Evolutionary conservation across 768 basidiomycete genomes (phyloP).

Genomic region (Phylloporus sp.): DNA sequence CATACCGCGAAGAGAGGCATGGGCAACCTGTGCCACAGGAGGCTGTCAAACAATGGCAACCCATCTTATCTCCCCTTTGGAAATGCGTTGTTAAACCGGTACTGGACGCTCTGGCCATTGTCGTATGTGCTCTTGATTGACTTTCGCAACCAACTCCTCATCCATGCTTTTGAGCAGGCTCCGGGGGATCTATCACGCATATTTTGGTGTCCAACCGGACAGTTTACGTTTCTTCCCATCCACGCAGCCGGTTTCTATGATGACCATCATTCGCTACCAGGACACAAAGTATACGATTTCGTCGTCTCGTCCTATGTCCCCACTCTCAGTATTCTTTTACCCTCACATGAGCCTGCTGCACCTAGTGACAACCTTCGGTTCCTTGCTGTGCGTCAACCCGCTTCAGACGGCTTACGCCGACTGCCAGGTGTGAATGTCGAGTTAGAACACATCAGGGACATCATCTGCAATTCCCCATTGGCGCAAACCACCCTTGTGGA

Average conservation of each 20-base stretch:
- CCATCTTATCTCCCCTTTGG: slow-evolving; percentile 8
- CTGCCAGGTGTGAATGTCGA: slow-evolving; percentile 12
- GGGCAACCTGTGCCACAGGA: not conserved
- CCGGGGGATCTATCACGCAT: not conserved
- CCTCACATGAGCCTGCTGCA: not conserved
- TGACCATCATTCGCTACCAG: not conserved
- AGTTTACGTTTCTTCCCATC: slow-evolving; percentile 2
- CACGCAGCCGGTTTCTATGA: slow-evolving; percentile 3
- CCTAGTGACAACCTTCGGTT: not conserved
- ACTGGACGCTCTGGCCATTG: slow-evolving; percentile 1
- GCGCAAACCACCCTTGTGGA: not conserved
- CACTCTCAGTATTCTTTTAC: slow-evolving; percentile 19
- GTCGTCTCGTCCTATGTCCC: slow-evolving; percentile 27
- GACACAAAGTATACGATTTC: not conserved
- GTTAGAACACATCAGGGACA: slow-evolving; percentile 20
- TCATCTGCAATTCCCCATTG: not conserved
- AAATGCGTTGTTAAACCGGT: slow-evolving; percentile 7
- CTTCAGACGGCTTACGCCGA: slow-evolving; percentile 7
- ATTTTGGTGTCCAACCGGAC: slow-evolving; percentile 4
- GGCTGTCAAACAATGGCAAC: not conserved
- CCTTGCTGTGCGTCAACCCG: slow-evolving; percentile 15
- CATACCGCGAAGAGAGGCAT: not conserved
- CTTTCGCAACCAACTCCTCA: not conserved
- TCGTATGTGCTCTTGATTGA: not conserved
- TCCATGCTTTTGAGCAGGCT: not conserved